Base-by-base conservation (phyloP, 768 basidiomycete species). In the Phaffia australis region DNA sequence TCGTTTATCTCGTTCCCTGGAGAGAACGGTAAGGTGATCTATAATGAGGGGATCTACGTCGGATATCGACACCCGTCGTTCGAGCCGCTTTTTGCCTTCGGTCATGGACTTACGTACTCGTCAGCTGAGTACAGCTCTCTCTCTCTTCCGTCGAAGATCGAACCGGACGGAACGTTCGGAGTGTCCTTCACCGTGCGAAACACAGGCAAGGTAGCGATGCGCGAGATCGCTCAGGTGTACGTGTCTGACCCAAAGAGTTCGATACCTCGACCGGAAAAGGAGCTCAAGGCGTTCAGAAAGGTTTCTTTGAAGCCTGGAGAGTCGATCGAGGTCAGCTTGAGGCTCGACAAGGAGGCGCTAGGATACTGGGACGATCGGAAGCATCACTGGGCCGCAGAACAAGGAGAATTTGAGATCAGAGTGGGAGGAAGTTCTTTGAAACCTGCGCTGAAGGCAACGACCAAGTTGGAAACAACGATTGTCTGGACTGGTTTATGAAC, bases 351-450 rank as follows among this genome's bases (percentile, higher is more conserved):
- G 46, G 30, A 48, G n/a, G 60, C 69, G n/a, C 57, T 64, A 49
- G 69, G 80, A n/a, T 81, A 79, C 74, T 81, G 78, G 68, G 80
- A 83, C 61, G 80, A 81, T 49, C 74, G 76, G 56, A 75, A 74
- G 63, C 72, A 71, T 52, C 59, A 72, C 30, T 83, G 82, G 82
- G 73, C 81, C 27, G 81, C 78, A 47, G 82, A 82, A 72, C 76
- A 73, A 42, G 83, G 83, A 1, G 74, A 68, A 30, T 84, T 81
- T 67, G 75, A 73, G 30, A 75, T 84, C 14, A 71, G 77, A 25
- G 78, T 84, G 15, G 82, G 76, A 3, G 75, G 78, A 18, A 82
- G 81, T 3, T 82, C 81, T 5, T 72, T 70, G 47, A 79, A 82
- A 69, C 71, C 81, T 27, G 49, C 29, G 2, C 47, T 71, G 4